A percentile compares a stretch with the other conserved stretches of the same genome.
Evolutionary conservation across 495 filamentous ascomycete genomes (phyloP).

Genomic region (Podospora appendiculata): DNA sequence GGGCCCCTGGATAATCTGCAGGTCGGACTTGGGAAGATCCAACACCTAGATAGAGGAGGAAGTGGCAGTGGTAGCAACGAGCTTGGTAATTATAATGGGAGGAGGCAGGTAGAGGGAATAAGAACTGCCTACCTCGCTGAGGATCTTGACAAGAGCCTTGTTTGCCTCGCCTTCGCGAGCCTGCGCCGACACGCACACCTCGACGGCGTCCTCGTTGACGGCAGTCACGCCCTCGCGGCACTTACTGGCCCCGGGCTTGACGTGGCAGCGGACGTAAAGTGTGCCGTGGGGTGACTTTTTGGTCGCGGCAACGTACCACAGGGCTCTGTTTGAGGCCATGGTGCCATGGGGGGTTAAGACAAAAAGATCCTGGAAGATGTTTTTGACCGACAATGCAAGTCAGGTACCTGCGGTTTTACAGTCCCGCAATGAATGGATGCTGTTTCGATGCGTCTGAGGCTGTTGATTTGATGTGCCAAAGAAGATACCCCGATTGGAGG

Average conservation of each 20-base stretch:
- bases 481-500: no score
- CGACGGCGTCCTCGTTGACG: slow-evolving; percentile 46
- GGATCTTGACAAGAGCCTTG: slow-evolving; percentile 51
- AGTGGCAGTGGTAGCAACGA: background rate
- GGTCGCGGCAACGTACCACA: slow-evolving; percentile 21
- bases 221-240: slow-evolving; percentile 49
- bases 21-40: slow-evolving; percentile 53
- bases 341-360: background rate
- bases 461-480: no score
- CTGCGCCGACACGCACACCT: slow-evolving; percentile 55
- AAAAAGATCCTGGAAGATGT: no score
- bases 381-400: no score
- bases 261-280: slow-evolving; percentile 48
- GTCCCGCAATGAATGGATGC: no score
- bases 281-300: slow-evolving; percentile 32
- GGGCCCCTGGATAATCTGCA: slow-evolving; percentile 54
- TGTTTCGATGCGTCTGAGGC: no score
- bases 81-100: background rate
- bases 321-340: slow-evolving; percentile 1
- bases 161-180: slow-evolving; percentile 62
- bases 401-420: no score
- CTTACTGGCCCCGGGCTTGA: slow-evolving; percentile 58
- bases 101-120: background rate
- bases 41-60: slow-evolving; percentile 23
- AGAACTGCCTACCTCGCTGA: slow-evolving; percentile 49